phyloP scores from a whole-genome alignment of 2,329 filamentous ascomycete genomes.

The Colletotrichum zoysiae region DNA sequence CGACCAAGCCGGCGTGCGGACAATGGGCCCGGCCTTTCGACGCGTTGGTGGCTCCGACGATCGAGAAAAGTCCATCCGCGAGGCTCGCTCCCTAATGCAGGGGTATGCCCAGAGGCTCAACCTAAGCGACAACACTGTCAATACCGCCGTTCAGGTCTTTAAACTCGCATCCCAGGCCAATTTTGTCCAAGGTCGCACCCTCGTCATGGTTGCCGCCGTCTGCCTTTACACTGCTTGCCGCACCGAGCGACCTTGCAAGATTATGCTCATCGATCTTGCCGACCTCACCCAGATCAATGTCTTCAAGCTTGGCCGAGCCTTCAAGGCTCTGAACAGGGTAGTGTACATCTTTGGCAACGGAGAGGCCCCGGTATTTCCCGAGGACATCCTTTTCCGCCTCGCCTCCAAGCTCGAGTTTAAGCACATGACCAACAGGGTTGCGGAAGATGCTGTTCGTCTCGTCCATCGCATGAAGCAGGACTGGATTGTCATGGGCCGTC shows the following conservation, averaged over 20 bases:
- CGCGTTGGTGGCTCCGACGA: slow-evolving; percentile 70
- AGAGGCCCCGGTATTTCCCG: slow-evolving; percentile 80
- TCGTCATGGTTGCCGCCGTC: slow-evolving; percentile 88
- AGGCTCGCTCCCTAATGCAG: slow-evolving; percentile 70
- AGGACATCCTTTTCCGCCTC: slow-evolving; percentile 92
- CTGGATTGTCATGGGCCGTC: slow-evolving; percentile 96
- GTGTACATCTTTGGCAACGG: slow-evolving; percentile 48
- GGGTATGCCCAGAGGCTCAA: slow-evolving; percentile 72
- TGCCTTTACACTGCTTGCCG: slow-evolving; percentile 92
- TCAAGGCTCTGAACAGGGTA: slow-evolving; percentile 76
- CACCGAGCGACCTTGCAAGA: slow-evolving; percentile 80
- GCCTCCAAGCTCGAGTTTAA: slow-evolving; percentile 93
- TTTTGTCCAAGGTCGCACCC: slow-evolving; percentile 87
- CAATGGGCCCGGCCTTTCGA: slow-evolving; percentile 72
- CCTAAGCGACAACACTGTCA: slow-evolving; percentile 69
- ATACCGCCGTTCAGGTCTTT: slow-evolving; percentile 78
- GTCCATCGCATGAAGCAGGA: slow-evolving; percentile 94
- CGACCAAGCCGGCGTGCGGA: slow-evolving; percentile 84
- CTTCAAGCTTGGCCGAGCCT: slow-evolving; percentile 89
- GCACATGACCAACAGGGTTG: slow-evolving; percentile 83
- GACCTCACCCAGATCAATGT: slow-evolving; percentile 88
- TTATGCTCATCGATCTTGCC: slow-evolving; percentile 96
- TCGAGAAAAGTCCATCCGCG: slow-evolving; percentile 70
- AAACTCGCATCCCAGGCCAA: slow-evolving; percentile 80
- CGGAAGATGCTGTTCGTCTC: slow-evolving; percentile 87